These are phyloP conservation scores for Periconia sp. DNA, from an alignment of 2,329 filamentous ascomycete species.

Conservation along the genomic window DNA sequence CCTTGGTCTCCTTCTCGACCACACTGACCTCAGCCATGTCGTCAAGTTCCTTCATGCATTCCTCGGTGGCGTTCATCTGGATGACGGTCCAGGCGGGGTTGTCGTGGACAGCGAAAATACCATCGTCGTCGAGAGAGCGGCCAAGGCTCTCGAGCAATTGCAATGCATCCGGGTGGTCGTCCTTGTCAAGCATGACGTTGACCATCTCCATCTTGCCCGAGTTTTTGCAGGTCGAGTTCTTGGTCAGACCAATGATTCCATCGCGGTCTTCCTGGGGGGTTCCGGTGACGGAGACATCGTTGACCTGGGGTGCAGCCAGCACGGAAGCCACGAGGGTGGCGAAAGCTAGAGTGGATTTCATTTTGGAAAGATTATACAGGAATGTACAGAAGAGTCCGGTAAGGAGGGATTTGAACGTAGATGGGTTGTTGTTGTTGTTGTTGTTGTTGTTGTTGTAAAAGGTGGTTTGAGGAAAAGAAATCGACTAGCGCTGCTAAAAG, in stretches of 20 bases:
- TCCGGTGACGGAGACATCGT: constrained; percentile 7
- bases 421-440: too few species aligned
- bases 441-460: too few species aligned
- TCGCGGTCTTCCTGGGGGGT: constrained; percentile 1
- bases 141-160: constrained; percentile 15
- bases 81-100: constrained; percentile 47
- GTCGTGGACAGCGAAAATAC: constrained; percentile 40
- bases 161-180: constrained; percentile 12
- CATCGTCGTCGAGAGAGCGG: constrained; percentile 39
- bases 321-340: constrained; percentile 29
- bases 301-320: constrained; percentile 5
- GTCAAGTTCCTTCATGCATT: constrained; percentile 43
- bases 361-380: constrained; percentile 22
- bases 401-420: constrained; percentile 12
- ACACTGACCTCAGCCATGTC: constrained; percentile 44
- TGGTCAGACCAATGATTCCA: constrained; percentile 27
- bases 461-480: constrained; percentile 18
- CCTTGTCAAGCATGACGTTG: constrained; percentile 24
- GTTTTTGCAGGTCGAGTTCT: constrained; percentile 19
- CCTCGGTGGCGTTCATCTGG: constrained; percentile 43
- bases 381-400: constrained; percentile 25
- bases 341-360: constrained; percentile 33
- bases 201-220: constrained; percentile 33
- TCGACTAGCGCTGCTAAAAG: constrained; percentile 23
- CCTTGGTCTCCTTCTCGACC: constrained; percentile 45